Base-by-base conservation (phyloP, 768 basidiomycete genomes). In the Suillus luteus region DNA sequence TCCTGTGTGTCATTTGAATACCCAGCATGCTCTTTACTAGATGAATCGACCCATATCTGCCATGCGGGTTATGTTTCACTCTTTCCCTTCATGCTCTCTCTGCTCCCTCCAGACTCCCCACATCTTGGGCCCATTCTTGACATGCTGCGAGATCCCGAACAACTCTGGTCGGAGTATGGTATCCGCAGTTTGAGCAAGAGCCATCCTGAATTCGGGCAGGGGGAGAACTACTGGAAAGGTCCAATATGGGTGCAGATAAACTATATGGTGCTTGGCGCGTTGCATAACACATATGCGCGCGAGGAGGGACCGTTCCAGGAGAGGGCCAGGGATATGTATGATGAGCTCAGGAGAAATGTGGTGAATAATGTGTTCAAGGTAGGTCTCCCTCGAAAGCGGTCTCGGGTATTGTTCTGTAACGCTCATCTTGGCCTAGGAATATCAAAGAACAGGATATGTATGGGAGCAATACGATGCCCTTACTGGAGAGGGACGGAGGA, bases 231-330 rank as follows among this genome's bases (percentile, higher is more conserved):
- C 76, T 99, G 96, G 96, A 90, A 90, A 70, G 95, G 96, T 1
- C 93, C 96, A 3, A 91, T 99, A 57, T 98, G 96, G 96, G 85
- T 97, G 43, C 96, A 94, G 75, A 96, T 99, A 91, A 98, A 99
- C 76, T 99, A 95, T 72, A 83, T 99, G 65, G 88, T 90, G 17
- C 79, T 99, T 59, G 82, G 86, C 33, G 85, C 94, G 14, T 77
- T 99, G 63, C 81, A 93, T 72, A 91, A 89, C 76, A 91, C 84
- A 48, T 99, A 98, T 70, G 88, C 85, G 12, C 81, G 79, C 1
- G 82, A 89, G 69, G 81, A 86, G 19, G 96, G 96, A n/a, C 96
- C 96, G 2, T 82, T 92, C 71, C 90, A 90, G 72, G 76, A 79
- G 46, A 86, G 83, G 51, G 93, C 96, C 5, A 82, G 82, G 70